phyloP scores from a whole-genome alignment of 306 rosid species.

The Coriaria nepalensis region DNA sequence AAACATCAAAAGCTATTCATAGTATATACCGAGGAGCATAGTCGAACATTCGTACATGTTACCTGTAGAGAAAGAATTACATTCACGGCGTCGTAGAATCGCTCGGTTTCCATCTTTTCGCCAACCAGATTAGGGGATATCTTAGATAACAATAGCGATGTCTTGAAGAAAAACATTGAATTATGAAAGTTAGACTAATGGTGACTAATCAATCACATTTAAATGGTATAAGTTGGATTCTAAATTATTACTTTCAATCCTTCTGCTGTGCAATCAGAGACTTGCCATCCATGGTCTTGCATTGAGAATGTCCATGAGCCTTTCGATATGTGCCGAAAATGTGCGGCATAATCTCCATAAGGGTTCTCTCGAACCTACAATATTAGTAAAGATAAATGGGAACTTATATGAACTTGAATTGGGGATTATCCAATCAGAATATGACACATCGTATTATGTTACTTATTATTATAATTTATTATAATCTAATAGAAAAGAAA shows the following conservation, averaged over 20 bases:
- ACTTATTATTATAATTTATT: no score
- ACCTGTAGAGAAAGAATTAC: conserved; percentile 59
- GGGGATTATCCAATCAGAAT: no score
- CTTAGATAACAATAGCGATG: conserved; percentile 38
- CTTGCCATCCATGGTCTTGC: conserved; percentile 56
- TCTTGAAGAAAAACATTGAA: conserved; percentile 18
- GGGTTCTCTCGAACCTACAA: conserved; percentile 30
- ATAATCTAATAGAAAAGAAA: no score
- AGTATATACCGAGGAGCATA: background rate
- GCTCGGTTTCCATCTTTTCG: conserved; percentile 21
- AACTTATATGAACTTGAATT: no score
- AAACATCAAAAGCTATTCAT: background rate
- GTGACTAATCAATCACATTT: no score
- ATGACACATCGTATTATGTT: no score
- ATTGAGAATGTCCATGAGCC: conserved; percentile 85
- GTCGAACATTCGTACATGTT: background rate
- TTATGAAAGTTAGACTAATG: background rate
- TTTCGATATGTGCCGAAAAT: conserved; percentile 55
- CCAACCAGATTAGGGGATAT: conserved; percentile 44
- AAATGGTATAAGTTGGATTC: no score
- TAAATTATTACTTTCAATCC: conserved; percentile 49
- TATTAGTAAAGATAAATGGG: background rate
- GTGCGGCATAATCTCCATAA: conserved; percentile 21
- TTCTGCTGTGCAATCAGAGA: conserved; percentile 64
- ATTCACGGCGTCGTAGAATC: conserved; percentile 39